A percentile compares a stretch with the other conserved stretches of the same genome.
These are phyloP conservation scores for Bipolaris victoriae DNA, from an alignment of 2,329 filamentous ascomycete species.

Conservation along the genomic window DNA sequence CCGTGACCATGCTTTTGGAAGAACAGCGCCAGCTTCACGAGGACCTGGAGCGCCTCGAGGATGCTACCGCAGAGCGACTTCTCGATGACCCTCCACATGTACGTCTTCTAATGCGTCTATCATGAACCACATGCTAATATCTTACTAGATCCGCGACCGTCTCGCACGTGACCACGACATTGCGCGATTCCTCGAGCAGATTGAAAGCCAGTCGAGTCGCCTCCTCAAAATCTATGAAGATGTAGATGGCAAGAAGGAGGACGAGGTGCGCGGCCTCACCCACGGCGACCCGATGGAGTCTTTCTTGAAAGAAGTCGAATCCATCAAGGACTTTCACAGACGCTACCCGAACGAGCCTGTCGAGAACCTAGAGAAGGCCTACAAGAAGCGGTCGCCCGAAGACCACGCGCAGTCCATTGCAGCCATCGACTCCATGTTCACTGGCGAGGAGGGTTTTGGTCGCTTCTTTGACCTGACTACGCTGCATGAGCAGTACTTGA, in stretches of 20 bases:
- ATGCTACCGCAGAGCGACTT: slow-evolving; percentile 88
- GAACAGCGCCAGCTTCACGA: slow-evolving; percentile 94
- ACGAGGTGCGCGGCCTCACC: slow-evolving; percentile 83
- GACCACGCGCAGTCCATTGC: slow-evolving; percentile 66
- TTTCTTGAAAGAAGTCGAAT: slow-evolving; percentile 84
- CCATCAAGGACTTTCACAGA: slow-evolving; percentile 85
- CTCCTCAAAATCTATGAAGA: slow-evolving; percentile 86
- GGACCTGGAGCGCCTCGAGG: slow-evolving; percentile 94
- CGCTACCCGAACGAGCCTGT: slow-evolving; percentile 93
- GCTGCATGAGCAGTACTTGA: slow-evolving; percentile 86
- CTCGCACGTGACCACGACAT: slow-evolving; percentile 93
- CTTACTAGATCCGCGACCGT: slow-evolving; percentile 79
- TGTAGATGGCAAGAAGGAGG: slow-evolving; percentile 70
- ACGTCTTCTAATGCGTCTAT: slow-evolving; percentile 42
- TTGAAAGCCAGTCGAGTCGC: slow-evolving; percentile 82
- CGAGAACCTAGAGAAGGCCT: slow-evolving; percentile 92
- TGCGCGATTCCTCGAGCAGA: slow-evolving; percentile 81
- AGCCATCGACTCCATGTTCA: slow-evolving; percentile 89
- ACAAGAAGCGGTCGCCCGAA: slow-evolving; percentile 72
- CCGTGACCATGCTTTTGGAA: slow-evolving; percentile 75
- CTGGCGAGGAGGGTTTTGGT: slow-evolving; percentile 91
- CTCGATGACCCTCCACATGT: slow-evolving; percentile 88
- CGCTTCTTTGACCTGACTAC: slow-evolving; percentile 88
- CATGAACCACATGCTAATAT: slow-evolving; percentile 8
- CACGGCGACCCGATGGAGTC: slow-evolving; percentile 86